Evolutionary conservation across 2,329 filamentous ascomycete species (phyloP), one percentile per base, ranked within the genome.

Genomic region (Sporothrix humicola): DNA sequence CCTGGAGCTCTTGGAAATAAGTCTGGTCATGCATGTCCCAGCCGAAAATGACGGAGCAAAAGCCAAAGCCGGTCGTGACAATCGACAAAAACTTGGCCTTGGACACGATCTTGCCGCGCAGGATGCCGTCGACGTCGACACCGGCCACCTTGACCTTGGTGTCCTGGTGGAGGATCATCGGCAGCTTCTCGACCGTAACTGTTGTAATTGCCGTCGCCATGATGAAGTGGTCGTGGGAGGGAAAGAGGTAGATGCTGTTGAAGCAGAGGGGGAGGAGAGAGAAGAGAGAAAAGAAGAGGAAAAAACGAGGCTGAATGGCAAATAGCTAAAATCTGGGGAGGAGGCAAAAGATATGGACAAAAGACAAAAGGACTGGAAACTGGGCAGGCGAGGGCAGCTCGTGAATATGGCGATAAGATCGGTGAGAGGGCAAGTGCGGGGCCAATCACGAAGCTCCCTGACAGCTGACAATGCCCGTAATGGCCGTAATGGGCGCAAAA

Each of bases 11-110:
- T 78, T 88, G 90, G 81, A 93, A 91, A 82, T 97, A 98, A 12
- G 93, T 97, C 84, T 90, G 87, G 80, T 98, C 95, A 82, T 98
- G 94, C 93, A 97, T 97, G 82, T 98, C 94, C 95, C 95, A 97
- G 81, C 95, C 94, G 79, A 97, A 97, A 77, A 97, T 90, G 77
- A 97, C 94, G 23, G 93, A 96, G 85, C 95, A 97, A 86, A 97
- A 97, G 72, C 94, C 95, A 78, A 97, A 97, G 70, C 94, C 95
- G 61, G 90, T 87, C 58, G 88, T 83, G n/a, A 91, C 91, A 71
- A 97, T 88, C 44, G 92, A 93, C 52, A 97, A 85, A 82, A 98
- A 97, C 84, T 98, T 97, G 81, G 91, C 92, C 87, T 97, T 97
- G 78, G 93, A 93, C 83, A 97, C 90, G 75, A 97, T 87, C 84